Evolutionary conservation across 1,284 basidiomycete genomes (phyloP).

Genomic region (Melanopsichium pennsylvanicum): DNA sequence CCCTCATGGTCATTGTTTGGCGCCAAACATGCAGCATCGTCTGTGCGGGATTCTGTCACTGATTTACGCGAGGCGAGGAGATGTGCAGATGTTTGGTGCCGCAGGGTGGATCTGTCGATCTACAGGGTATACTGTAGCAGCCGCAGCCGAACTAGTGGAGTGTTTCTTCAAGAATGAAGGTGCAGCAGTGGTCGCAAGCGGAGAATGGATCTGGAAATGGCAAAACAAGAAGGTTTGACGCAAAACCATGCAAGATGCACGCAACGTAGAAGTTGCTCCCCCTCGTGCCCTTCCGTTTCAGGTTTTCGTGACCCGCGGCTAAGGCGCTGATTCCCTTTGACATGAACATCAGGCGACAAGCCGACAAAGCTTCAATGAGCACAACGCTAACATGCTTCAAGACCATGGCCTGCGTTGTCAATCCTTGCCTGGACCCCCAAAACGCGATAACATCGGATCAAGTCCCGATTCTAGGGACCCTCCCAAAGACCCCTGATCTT

Average conservation of each 20-base stretch:
- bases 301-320: conserved; percentile 4
- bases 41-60: conserved; percentile 5
- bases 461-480: background rate
- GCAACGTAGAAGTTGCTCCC: conserved; percentile 33
- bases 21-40: conserved; percentile 2
- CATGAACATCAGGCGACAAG: background rate
- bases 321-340: background rate
- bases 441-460: too few species aligned
- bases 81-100: background rate
- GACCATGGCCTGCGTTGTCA: too few species aligned
- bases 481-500: conserved; percentile 2
- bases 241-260: conserved; percentile 4
- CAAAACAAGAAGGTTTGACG: background rate
- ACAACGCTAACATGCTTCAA: too few species aligned
- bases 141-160: background rate
- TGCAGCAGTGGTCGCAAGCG: background rate
- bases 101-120: conserved; percentile 6
- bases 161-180: background rate
- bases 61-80: background rate
- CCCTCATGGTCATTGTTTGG: too few species aligned
- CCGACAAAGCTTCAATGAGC: too few species aligned
- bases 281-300: background rate
- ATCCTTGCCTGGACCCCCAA: too few species aligned
- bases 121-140: background rate
- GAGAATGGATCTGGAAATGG: conserved; percentile 2